Evolutionary conservation across 768 basidiomycete genomes (phyloP), one percentile per base, ranked within the genome.

Genomic region (Russula abietina): DNA sequence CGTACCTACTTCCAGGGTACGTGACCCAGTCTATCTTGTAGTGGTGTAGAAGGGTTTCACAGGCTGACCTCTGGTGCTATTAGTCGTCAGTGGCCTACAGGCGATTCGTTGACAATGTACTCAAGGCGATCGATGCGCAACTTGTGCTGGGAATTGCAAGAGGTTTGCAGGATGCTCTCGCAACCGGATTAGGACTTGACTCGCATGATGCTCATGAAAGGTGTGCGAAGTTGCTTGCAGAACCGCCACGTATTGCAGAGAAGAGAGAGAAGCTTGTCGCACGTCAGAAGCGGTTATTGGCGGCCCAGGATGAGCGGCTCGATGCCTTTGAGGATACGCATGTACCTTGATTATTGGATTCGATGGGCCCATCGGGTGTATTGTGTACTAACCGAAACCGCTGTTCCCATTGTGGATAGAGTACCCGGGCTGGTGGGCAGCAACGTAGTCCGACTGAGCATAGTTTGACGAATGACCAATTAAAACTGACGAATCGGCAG

Each of bases 1-100:
- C 77, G 86, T 5, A 87, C 84, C 0, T 89, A 89, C 66, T 89
- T 89, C 71, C 85, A 89, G 78, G 88, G 89, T 87, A 68, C 9
- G 68, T 65, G 33, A 26, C 55, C 32, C 26, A 53, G 26, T 33
- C 32, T 32, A 32, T 33, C 30, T 65, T 19, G 39, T 16, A 24
- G 28, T 60, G 11, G 16, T 10, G 30, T 19, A 55, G 50, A 46
- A 39, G 62, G 26, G 32, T 22, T 45, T 30, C 28, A n/a, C 11
- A 32, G 11, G 22, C 55, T 56, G 58, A 57, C 26, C 17, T 16
- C 19, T n/a, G 14, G 22, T 49, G 65, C 26, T 32, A 10, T 51
- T 46, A n/a, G n/a, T n/a, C n/a, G 19, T 7, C 60, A 87, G 80
- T 81, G 7, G 73, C 79, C 0, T 79, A 79, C 66, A 80, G 78